phyloP scores from a whole-genome alignment of 345 rosid genomes.

The Brassica napus region DNA sequence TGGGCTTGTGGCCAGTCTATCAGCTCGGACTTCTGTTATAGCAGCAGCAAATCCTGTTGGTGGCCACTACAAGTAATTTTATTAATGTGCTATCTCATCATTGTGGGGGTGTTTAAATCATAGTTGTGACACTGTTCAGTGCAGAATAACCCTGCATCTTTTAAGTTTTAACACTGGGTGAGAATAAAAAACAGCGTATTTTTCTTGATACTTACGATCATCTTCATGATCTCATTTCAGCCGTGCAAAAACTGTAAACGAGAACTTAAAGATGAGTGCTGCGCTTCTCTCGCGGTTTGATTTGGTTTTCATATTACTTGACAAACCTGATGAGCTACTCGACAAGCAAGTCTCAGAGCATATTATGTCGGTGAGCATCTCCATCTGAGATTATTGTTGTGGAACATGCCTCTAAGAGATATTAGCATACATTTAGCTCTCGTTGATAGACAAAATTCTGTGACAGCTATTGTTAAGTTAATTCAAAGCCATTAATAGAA shows the following conservation, averaged over 20 bases:
- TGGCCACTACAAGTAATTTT: conserved; percentile 89
- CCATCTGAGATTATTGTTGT: conserved; percentile 22
- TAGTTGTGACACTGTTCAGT: conserved; percentile 1
- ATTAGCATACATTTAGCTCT: not conserved
- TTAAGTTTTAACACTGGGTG: conserved; percentile 11
- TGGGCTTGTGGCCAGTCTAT: conserved; percentile 93
- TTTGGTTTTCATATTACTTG: conserved; percentile 94
- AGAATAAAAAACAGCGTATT: conserved; percentile 1
- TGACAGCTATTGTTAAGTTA: not conserved
- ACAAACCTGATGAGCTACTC: conserved; percentile 88
- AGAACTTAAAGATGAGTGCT: conserved; percentile 94
- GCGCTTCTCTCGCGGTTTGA: conserved; percentile 97
- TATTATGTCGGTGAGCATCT: conserved; percentile 87
- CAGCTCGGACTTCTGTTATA: conserved; percentile 92
- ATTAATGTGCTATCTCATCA: conserved; percentile 20
- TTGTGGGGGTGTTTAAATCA: conserved; percentile 13
- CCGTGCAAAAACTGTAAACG: conserved; percentile 98
- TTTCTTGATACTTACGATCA: conserved; percentile 11
- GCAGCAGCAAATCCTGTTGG: conserved; percentile 99
- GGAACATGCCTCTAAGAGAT: conserved; percentile 18
- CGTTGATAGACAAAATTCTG: not conserved
- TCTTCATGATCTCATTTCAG: conserved; percentile 59
- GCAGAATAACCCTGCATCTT: conserved; percentile 13
- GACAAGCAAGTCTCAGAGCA: conserved; percentile 94
- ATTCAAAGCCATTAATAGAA: conserved; percentile 3